Conservation (phyloP, 768 basidiomycete genomes). For the Aureoboletus auriporus region DNA sequence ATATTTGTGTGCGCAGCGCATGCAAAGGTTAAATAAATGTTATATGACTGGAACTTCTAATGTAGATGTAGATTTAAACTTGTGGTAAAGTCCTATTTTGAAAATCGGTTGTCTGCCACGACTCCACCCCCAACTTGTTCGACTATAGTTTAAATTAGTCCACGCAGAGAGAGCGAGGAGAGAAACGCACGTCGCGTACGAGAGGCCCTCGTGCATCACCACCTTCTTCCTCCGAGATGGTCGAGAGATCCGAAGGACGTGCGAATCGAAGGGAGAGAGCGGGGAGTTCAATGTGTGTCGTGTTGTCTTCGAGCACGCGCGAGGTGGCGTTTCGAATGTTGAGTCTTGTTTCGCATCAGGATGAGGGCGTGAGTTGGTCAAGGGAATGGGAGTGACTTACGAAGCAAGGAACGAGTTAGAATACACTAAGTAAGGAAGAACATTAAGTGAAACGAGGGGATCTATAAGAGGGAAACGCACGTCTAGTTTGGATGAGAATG, state of each 20-base stretch:
- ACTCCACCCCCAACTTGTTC: constrained; percentile 11
- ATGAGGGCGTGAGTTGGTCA: not conserved
- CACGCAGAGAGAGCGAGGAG: not conserved
- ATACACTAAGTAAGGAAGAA: constrained; percentile 14
- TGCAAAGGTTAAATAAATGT: no score
- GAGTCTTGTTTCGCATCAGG: constrained; percentile 8
- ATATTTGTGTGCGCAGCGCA: not conserved
- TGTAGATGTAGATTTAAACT: not conserved
- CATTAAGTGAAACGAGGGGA: no score
- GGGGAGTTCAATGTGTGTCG: constrained; percentile 9
- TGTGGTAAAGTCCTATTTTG: not conserved
- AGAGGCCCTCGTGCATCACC: not conserved
- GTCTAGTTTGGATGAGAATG: constrained; percentile 23
- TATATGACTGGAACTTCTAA: no score
- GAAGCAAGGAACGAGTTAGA: constrained; percentile 29
- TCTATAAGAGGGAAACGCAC: constrained; percentile 11
- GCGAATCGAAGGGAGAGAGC: constrained; percentile 24
- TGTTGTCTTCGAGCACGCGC: constrained; percentile 6
- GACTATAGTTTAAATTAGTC: not conserved
- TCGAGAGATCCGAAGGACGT: constrained; percentile 10
- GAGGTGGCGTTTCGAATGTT: constrained; percentile 24
- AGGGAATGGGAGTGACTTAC: constrained; percentile 6
- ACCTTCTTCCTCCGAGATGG: not conserved
- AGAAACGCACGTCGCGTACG: not conserved
- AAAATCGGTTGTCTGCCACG: constrained; percentile 15